Base-by-base conservation (phyloP, 331 rosid genomes). In the Malus hybrid region DNA sequence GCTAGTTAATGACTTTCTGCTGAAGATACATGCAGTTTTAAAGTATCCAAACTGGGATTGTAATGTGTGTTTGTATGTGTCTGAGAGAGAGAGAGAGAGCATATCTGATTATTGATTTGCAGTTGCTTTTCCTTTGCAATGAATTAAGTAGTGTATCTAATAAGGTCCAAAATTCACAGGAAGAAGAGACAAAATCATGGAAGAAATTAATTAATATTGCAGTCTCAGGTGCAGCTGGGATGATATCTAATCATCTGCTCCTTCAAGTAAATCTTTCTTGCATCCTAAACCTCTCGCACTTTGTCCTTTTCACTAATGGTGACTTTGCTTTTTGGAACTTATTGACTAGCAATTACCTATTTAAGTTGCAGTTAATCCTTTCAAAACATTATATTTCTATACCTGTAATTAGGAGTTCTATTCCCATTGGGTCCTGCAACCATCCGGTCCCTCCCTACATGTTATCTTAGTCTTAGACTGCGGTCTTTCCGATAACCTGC, bases 161-260 rank as follows among this genome's bases (percentile, higher is more conserved):
- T 52, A 77, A 76, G 80, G 75, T 33, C 44, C 20, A 63, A 73
- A 78, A 65, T 68, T 80, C 76, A 60, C 87, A 92, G 99, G 99
- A 92, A 74, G 97, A 95, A 88, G 99, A 95, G 88, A 95, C 99
- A 63, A 87, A 79, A 71, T 76, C 93, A 29, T 92, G 99, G 99
- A 95, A 92, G 92, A 95, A 89, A 75, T 53, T 92, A 68, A 92
- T 95, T 32, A 95, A 86, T 62, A 63, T 95, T 82, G 88, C 99
- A n/a, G 97, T 95, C 83, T 95, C 99, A 46, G 99, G 97, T 66
- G 99, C 99, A 66, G 97, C 99, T 46, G 99, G 99, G 66, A 95
- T 92, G 99, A 95, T 95, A 78, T 84, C 97, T 32, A 95, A 95
- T 79, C 99, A 95, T 79, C 91, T 95, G 14, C 97, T 95, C 61